phyloP scores from a whole-genome alignment of 768 basidiomycete species.

The Kwoniella shandongensis region DNA sequence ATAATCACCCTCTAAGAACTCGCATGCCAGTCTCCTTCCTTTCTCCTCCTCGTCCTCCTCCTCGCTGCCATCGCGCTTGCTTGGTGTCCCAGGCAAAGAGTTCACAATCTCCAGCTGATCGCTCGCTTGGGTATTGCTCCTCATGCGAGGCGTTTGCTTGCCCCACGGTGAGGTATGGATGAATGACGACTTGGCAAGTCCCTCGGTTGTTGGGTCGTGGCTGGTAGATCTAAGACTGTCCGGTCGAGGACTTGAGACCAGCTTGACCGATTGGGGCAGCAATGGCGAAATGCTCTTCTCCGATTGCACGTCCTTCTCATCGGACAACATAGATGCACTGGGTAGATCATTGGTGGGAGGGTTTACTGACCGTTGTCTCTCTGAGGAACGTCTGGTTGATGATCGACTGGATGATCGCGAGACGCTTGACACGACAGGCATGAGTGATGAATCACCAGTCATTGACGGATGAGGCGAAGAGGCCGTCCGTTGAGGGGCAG shows the following conservation, averaged over 20 bases:
- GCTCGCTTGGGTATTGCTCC: neutral
- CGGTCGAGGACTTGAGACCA: constrained; percentile 3
- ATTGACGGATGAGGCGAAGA: constrained; percentile 19
- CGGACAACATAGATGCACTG: neutral
- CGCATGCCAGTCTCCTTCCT: constrained; percentile 70
- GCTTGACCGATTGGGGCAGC: constrained; percentile 11
- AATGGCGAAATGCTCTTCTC: constrained; percentile 9
- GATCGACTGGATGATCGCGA: constrained; percentile 13
- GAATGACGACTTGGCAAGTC: constrained; percentile 1
- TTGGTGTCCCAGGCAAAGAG: constrained; percentile 13
- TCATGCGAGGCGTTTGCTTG: constrained; percentile 11
- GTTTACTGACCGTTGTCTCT: neutral
- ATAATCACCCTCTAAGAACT: constrained; percentile 84
- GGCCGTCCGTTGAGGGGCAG: constrained; percentile 14
- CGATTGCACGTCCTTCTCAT: constrained; percentile 4
- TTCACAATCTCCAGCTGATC: constrained; percentile 17
- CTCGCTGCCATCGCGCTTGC: neutral
- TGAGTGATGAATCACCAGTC: constrained; percentile 3
- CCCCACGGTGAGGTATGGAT: constrained; percentile 13
- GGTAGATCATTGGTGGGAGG: neutral
- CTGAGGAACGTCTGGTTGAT: constrained; percentile 3
- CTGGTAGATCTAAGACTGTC: neutral
- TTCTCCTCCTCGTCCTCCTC: constrained; percentile 52
- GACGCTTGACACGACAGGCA: constrained; percentile 1
- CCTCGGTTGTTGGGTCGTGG: neutral